Evolutionary conservation across 768 basidiomycete genomes (phyloP).

Genomic region (Agaricus blazei): DNA sequence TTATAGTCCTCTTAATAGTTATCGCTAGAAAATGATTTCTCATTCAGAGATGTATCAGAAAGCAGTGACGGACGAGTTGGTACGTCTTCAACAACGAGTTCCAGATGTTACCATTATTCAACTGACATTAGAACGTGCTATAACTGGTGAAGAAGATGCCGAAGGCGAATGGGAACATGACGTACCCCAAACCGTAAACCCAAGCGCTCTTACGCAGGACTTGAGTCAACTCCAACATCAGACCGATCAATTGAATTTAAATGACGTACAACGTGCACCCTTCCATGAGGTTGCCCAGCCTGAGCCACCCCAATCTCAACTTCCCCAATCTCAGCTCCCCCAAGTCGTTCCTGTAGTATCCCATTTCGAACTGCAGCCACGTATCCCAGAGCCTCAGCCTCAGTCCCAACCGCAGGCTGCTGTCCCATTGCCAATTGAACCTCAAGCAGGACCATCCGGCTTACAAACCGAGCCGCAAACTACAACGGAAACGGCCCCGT

Average conservation of each 20-base stretch:
- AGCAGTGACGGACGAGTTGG: conserved; percentile 2
- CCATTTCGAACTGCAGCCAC: too few species aligned
- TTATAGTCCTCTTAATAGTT: background rate
- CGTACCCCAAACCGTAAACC: background rate
- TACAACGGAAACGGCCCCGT: too few species aligned
- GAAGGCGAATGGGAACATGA: conserved; percentile 6
- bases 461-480: too few species aligned
- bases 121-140: background rate
- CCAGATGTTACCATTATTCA: background rate
- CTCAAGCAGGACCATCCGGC: too few species aligned
- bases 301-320: background rate
- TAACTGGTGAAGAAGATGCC: conserved; percentile 5
- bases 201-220: background rate
- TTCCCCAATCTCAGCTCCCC: too few species aligned
- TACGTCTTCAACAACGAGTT: background rate
- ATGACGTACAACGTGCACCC: background rate
- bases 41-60: conserved; percentile 5
- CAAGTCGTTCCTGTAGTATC: too few species aligned
- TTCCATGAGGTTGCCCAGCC: background rate
- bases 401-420: too few species aligned
- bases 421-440: too few species aligned
- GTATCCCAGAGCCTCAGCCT: too few species aligned
- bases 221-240: background rate
- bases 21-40: conserved; percentile 8
- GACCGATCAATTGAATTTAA: background rate